Percentiles rank a stretch among this genome's conserved stretches.
These are phyloP conservation scores for Suillus placidus DNA, from an alignment of 768 basidiomycete genomes.

Conservation along the genomic window DNA sequence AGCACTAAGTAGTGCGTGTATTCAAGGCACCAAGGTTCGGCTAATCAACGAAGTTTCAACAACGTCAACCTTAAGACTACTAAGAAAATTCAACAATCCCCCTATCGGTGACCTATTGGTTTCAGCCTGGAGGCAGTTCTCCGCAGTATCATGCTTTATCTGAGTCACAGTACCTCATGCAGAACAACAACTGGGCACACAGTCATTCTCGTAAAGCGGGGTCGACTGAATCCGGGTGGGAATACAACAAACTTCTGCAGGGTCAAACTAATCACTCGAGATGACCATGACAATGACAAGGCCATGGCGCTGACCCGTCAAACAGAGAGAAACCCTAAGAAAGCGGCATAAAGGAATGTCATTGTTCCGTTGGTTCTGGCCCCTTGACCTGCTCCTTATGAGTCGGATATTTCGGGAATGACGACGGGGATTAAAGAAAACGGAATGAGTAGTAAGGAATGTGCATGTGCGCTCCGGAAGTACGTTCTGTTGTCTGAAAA, in stretches of 20 bases:
- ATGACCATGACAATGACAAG: constrained; percentile 8
- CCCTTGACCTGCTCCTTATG: neutral
- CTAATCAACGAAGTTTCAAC: constrained; percentile 16
- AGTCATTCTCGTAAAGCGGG: constrained; percentile 19
- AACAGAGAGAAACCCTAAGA: neutral
- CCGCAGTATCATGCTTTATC: constrained; percentile 14
- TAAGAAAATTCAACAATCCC: neutral
- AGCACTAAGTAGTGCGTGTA: constrained; percentile 12
- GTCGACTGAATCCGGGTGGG: constrained; percentile 17
- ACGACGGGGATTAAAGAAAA: constrained; percentile 16
- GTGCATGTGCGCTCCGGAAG: constrained; percentile 28
- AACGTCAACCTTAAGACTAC: neutral
- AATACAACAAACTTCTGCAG: constrained; percentile 8
- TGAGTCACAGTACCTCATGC: neutral
- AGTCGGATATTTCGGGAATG: constrained; percentile 10
- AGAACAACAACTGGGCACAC: constrained; percentile 3
- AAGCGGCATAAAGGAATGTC: constrained; percentile 6
- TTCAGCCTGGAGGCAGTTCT: neutral
- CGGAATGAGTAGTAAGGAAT: constrained; percentile 28
- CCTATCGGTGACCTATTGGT: neutral
- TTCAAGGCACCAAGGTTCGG: constrained; percentile 27
- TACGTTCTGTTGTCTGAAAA: constrained; percentile 19
- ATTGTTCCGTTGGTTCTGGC: constrained; percentile 7
- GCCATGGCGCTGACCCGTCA: constrained; percentile 5
- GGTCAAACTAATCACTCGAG: constrained; percentile 12